Percentiles rank a stretch among this genome's conserved stretches.
phyloP scores from a whole-genome alignment of 2,329 filamentous ascomycete species.

The Penicillium occitanis region DNA sequence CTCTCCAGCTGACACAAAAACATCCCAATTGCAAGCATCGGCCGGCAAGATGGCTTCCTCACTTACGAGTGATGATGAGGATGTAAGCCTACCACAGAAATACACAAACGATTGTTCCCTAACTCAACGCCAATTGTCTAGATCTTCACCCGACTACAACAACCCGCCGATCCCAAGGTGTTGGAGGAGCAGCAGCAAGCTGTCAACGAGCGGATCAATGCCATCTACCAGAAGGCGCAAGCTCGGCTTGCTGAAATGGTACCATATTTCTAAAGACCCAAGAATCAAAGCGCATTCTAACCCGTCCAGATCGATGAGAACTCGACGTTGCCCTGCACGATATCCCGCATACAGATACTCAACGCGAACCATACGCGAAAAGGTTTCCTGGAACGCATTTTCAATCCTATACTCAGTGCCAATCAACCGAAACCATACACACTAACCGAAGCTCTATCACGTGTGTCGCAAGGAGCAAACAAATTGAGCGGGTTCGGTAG shows the following conservation, averaged over 20 bases:
- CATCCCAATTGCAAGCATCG: constrained; percentile 3
- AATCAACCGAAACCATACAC: constrained; percentile 70
- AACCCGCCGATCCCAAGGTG: constrained; percentile 59
- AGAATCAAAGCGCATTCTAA: background rate
- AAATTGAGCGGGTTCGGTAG: constrained; percentile 80
- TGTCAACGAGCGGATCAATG: constrained; percentile 58
- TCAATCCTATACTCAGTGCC: constrained; percentile 72
- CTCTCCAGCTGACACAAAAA: background rate
- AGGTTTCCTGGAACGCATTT: constrained; percentile 77
- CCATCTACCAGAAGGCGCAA: constrained; percentile 63
- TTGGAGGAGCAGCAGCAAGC: constrained; percentile 61
- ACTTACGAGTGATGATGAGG: constrained; percentile 44
- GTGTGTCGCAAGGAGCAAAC: constrained; percentile 67
- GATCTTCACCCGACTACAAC: constrained; percentile 41
- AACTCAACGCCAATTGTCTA: constrained; percentile 22
- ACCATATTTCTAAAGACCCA: constrained; percentile 26
- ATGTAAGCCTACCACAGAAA: constrained; percentile 29
- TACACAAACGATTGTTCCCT: background rate
- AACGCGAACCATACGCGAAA: constrained; percentile 80
- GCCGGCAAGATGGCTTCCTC: constrained; percentile 44
- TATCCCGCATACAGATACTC: constrained; percentile 80
- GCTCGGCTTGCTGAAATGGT: constrained; percentile 65
- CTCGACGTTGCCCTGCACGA: constrained; percentile 79
- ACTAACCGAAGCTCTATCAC: constrained; percentile 72
- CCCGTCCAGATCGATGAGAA: constrained; percentile 69